These are phyloP conservation scores for Pseudogymnoascus sp. DNA, from an alignment of 2,329 filamentous ascomycete species.

Conservation along the genomic window DNA sequence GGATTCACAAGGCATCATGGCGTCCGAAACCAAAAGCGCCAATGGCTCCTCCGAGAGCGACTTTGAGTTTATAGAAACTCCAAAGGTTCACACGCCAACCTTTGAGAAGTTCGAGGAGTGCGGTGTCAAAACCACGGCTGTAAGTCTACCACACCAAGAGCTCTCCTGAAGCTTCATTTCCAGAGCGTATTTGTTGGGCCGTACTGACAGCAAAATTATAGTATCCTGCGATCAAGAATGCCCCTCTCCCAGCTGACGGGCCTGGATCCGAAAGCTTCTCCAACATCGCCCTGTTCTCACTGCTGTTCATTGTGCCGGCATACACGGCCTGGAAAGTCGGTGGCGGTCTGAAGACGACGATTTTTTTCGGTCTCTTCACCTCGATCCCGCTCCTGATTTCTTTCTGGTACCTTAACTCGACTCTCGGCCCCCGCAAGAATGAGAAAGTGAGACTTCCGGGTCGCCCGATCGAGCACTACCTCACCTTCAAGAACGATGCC, in stretches of 20 bases:
- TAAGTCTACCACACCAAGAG: slow-evolving; percentile 32
- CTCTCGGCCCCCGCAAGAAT: slow-evolving; percentile 80
- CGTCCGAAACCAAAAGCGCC: slow-evolving; percentile 45
- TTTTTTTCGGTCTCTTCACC: slow-evolving; percentile 79
- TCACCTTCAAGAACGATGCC: slow-evolving; percentile 64
- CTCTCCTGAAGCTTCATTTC: slow-evolving; percentile 19
- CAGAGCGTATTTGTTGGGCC: slow-evolving; percentile 8
- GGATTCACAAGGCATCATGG: slow-evolving; percentile 30
- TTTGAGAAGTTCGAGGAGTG: slow-evolving; percentile 49
- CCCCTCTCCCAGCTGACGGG: slow-evolving; percentile 83
- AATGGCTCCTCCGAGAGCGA: slow-evolving; percentile 45
- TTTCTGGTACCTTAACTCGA: slow-evolving; percentile 77
- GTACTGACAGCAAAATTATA: slow-evolving; percentile 34
- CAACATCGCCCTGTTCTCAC: slow-evolving; percentile 66
- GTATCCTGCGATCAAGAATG: slow-evolving; percentile 90
- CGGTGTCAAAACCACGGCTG: slow-evolving; percentile 50
- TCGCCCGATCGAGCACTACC: slow-evolving; percentile 83
- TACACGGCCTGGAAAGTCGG: slow-evolving; percentile 79
- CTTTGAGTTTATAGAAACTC: slow-evolving; percentile 61
- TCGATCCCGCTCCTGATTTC: slow-evolving; percentile 70
- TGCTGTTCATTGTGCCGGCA: slow-evolving; percentile 65
- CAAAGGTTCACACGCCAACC: slow-evolving; percentile 43
- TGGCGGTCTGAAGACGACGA: slow-evolving; percentile 78
- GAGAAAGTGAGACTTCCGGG: slow-evolving; percentile 86
- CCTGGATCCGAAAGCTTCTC: slow-evolving; percentile 81